Conservation (phyloP, 2,329 filamentous ascomycete species). For the Microcyclosporella mali region DNA sequence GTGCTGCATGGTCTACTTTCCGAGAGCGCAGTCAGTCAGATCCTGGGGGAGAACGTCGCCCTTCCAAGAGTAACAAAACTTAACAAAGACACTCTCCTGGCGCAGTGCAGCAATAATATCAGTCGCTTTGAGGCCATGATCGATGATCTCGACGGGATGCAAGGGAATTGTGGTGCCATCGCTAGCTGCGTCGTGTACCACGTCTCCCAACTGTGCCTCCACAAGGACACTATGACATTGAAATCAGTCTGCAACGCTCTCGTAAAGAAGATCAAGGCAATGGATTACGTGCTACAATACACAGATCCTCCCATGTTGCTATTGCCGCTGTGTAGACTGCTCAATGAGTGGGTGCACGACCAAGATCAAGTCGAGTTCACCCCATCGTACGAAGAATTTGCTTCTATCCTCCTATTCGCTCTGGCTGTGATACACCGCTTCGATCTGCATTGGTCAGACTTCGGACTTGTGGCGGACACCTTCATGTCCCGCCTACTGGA, state of each 20-base stretch:
- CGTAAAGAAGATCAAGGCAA: constrained; percentile 62
- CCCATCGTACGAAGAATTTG: constrained; percentile 80
- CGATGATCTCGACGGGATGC: constrained; percentile 77
- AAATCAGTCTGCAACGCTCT: constrained; percentile 67
- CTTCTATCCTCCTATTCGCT: constrained; percentile 66
- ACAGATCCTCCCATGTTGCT: constrained; percentile 64
- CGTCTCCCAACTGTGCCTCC: constrained; percentile 57
- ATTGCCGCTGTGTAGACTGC: constrained; percentile 64
- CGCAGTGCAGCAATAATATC: constrained; percentile 69
- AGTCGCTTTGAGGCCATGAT: constrained; percentile 71
- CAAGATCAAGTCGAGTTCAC: constrained; percentile 78
- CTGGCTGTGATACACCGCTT: constrained; percentile 73
- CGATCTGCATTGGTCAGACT: constrained; percentile 55
- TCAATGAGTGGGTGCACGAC: constrained; percentile 76
- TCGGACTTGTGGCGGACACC: constrained; percentile 59
- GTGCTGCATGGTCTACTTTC: constrained; percentile 80
- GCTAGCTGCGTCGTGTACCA: constrained; percentile 58
- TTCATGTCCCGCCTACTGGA: constrained; percentile 63
- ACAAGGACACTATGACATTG: constrained; percentile 73
- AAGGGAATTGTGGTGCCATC: constrained; percentile 84
- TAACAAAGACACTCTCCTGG: constrained; percentile 69
- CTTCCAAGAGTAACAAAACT: constrained; percentile 69
- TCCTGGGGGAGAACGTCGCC: constrained; percentile 77
- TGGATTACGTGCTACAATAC: constrained; percentile 73
- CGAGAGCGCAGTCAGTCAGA: constrained; percentile 66